Percentiles rank a stretch among this genome's conserved stretches.
Conservation (phyloP, 1,284 basidiomycete genomes). For the Fistulina hepatica region DNA sequence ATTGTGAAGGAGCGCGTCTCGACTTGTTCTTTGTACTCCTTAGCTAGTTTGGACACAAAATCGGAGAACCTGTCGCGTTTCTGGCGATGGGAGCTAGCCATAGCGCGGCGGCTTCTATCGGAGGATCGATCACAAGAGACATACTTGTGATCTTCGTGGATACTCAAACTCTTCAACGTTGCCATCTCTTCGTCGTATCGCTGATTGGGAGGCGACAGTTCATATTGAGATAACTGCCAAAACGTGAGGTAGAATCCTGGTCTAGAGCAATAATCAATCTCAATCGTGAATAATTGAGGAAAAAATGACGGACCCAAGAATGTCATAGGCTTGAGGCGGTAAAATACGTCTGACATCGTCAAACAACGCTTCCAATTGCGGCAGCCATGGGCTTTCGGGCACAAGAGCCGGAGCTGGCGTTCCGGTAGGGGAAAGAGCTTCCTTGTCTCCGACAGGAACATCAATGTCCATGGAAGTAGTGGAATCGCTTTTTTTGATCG, state of each 20-base stretch:
- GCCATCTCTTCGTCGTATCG: constrained; percentile 63
- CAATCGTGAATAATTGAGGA: constrained; percentile 1
- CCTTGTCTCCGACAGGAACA: constrained; percentile 1
- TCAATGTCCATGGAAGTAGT: constrained; percentile 41
- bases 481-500: constrained; percentile 24
- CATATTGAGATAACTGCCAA: constrained; percentile 88
- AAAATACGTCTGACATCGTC: constrained; percentile 59
- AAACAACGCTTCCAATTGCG: constrained; percentile 57
- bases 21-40: constrained; percentile 71
- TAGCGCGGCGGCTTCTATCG: constrained; percentile 44
- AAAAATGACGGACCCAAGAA: constrained; percentile 51
- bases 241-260: constrained; percentile 88
- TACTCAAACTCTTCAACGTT: constrained; percentile 45
- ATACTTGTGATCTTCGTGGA: constrained; percentile 50
- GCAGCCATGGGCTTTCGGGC: constrained; percentile 62
- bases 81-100: constrained; percentile 44
- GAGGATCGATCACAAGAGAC: constrained; percentile 52
- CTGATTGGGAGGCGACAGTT: constrained; percentile 62
- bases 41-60: constrained; percentile 42
- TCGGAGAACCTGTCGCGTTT: constrained; percentile 46
- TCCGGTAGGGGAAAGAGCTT: no score
- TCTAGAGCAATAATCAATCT: constrained; percentile 28
- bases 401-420: no score
- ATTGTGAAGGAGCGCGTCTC: constrained; percentile 61
- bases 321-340: constrained; percentile 49